A percentile compares a stretch with the other conserved stretches of the same genome.
These are phyloP conservation scores for Myriosclerotinia duriaeana DNA, from an alignment of 2,329 filamentous ascomycete genomes.

Conservation along the genomic window DNA sequence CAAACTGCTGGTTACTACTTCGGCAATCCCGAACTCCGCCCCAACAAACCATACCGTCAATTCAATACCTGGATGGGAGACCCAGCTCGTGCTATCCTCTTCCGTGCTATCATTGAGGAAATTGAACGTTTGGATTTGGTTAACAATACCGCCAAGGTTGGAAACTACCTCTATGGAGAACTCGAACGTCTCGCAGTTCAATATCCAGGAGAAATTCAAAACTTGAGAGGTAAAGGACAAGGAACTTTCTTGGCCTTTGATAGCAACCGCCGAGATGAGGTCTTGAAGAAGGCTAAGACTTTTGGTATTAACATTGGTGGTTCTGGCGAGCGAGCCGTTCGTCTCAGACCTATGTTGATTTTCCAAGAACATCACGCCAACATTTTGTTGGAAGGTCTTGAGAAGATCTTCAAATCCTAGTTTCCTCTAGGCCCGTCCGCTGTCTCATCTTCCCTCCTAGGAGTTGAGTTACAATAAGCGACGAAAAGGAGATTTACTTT, in stretches of 20 bases:
- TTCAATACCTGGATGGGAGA: slow-evolving; percentile 91
- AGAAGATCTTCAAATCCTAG: slow-evolving; percentile 50
- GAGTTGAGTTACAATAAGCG: neutral
- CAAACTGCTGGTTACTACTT: slow-evolving; percentile 84
- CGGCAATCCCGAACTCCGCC: slow-evolving; percentile 69
- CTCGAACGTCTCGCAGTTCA: slow-evolving; percentile 61
- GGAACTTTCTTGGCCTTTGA: slow-evolving; percentile 82
- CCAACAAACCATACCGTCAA: slow-evolving; percentile 80
- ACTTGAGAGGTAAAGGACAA: slow-evolving; percentile 74
- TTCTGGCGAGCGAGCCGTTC: slow-evolving; percentile 66
- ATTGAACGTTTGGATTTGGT: slow-evolving; percentile 69
- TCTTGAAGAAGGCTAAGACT: slow-evolving; percentile 69
- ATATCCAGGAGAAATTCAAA: slow-evolving; percentile 69
- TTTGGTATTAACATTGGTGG: slow-evolving; percentile 77
- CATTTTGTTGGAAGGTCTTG: slow-evolving; percentile 73
- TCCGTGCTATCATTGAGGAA: slow-evolving; percentile 75
- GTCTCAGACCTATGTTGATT: slow-evolving; percentile 77
- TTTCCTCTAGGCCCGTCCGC: neutral
- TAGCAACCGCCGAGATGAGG: slow-evolving; percentile 64
- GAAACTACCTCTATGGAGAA: slow-evolving; percentile 65
- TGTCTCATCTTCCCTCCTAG: neutral
- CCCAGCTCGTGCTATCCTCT: slow-evolving; percentile 72
- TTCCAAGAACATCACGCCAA: slow-evolving; percentile 90
- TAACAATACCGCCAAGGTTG: slow-evolving; percentile 58
- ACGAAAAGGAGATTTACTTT: neutral